phyloP scores from a whole-genome alignment of 1,284 basidiomycete genomes.

The Vanrija pseudolonga region DNA sequence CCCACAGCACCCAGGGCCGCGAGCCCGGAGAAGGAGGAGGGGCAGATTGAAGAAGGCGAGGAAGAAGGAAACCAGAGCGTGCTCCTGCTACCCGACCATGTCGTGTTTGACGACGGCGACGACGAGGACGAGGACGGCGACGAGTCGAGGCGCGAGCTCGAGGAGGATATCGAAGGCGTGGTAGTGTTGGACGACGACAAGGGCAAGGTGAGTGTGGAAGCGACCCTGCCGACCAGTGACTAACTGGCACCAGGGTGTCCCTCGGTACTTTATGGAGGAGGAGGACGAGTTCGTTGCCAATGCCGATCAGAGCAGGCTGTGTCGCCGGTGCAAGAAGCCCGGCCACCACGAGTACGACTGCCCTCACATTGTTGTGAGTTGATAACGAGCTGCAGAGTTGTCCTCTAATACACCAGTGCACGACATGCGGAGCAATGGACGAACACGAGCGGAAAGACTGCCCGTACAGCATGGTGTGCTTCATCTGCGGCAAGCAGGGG shows the following conservation, averaged over 20 bases:
- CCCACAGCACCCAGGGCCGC: no score
- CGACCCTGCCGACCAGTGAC: neutral
- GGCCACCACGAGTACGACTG: slow-evolving; percentile 38
- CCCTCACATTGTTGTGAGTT: slow-evolving; percentile 37
- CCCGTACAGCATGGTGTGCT: slow-evolving; percentile 79
- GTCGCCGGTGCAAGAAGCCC: slow-evolving; percentile 39
- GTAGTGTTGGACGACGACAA: slow-evolving; percentile 36
- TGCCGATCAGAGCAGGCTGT: slow-evolving; percentile 39
- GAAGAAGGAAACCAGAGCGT: neutral
- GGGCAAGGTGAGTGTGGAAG: slow-evolving; percentile 21
- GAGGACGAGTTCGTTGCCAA: slow-evolving; percentile 39
- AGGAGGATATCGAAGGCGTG: slow-evolving; percentile 28
- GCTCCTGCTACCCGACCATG: slow-evolving; percentile 35
- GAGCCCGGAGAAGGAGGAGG: neutral
- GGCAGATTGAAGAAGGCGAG: neutral
- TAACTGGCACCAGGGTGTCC: slow-evolving; percentile 23
- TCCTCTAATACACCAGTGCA: slow-evolving; percentile 57
- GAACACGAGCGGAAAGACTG: slow-evolving; percentile 79
- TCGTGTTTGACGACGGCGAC: slow-evolving; percentile 14
- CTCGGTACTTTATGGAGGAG: slow-evolving; percentile 39
- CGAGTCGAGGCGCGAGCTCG: slow-evolving; percentile 7
- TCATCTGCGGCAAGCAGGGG: slow-evolving; percentile 78
- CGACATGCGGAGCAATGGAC: slow-evolving; percentile 79
- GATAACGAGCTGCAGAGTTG: neutral
- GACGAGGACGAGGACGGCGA: slow-evolving; percentile 8